Conservation (phyloP, 805 yeast genomes). For the Scheffersomyces ergatensis region DNA sequence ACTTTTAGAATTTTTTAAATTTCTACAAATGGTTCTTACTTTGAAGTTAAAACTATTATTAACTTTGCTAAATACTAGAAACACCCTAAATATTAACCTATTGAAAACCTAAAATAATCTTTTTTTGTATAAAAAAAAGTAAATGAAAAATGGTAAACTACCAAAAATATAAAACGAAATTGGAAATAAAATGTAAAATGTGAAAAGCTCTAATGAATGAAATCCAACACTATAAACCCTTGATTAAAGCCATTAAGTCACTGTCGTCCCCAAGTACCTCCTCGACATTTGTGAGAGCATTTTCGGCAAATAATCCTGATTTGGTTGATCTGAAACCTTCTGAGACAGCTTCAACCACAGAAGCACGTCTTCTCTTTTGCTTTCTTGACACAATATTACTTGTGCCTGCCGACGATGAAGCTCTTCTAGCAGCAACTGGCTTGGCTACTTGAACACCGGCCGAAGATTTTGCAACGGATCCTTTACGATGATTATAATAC, state of each 20-base stretch:
- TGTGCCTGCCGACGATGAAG: background rate
- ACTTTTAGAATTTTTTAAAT: too few species aligned
- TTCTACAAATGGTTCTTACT: too few species aligned
- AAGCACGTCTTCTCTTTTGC: conserved; percentile 55
- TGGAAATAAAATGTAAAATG: background rate
- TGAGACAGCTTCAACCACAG: conserved; percentile 70
- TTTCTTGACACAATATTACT: conserved; percentile 13
- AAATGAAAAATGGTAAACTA: background rate
- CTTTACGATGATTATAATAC: background rate
- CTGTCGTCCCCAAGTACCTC: conserved; percentile 57
- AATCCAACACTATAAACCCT: conserved; percentile 18
- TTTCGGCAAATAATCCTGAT: conserved; percentile 74
- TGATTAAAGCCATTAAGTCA: conserved; percentile 43
- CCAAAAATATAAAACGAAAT: background rate
- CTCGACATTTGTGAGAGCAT: conserved; percentile 71
- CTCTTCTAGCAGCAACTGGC: background rate
- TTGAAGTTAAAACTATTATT: too few species aligned
- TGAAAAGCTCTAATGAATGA: background rate
- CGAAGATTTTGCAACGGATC: background rate
- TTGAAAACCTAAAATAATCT: too few species aligned
- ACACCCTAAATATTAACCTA: too few species aligned
- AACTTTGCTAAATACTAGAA: too few species aligned
- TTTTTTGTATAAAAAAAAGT: background rate
- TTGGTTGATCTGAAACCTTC: conserved; percentile 76
- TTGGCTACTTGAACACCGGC: background rate